Evolutionary conservation across 2,329 filamentous ascomycete genomes (phyloP).

Genomic region (Epichloe sylvatica): DNA sequence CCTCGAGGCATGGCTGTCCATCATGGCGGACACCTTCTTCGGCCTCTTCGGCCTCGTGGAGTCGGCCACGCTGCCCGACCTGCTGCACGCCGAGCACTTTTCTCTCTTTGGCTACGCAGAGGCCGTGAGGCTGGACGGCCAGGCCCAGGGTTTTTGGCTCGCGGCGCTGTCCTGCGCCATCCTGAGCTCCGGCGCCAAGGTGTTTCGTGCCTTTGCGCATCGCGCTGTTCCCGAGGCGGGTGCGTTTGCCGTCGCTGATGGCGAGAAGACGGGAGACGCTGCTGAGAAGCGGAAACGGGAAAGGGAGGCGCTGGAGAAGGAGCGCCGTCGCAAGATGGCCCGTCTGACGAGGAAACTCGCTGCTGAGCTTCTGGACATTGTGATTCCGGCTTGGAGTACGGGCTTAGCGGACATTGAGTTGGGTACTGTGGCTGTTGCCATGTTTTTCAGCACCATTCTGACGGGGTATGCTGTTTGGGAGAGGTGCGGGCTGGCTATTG

Average conservation of each 20-base stretch:
- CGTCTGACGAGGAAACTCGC: conserved; percentile 34
- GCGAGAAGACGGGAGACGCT: conserved; percentile 9
- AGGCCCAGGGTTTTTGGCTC: conserved; percentile 59
- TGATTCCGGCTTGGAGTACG: conserved; percentile 44
- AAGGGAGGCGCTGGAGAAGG: conserved; percentile 17
- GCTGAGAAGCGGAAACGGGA: conserved; percentile 21
- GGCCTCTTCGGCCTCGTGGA: conserved; percentile 57
- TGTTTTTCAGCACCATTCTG: conserved; percentile 48
- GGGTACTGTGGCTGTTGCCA: conserved; percentile 41
- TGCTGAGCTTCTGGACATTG: conserved; percentile 46
- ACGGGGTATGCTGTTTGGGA: conserved; percentile 50
- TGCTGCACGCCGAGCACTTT: conserved; percentile 27
- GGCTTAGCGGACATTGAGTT: conserved; percentile 44
- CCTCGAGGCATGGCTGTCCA: conserved; percentile 34
- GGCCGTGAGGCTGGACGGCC: conserved; percentile 34
- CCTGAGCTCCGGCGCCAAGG: conserved; percentile 26
- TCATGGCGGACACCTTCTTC: conserved; percentile 43
- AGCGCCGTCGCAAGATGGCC: conserved; percentile 16
- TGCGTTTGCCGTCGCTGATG: conserved; percentile 10
- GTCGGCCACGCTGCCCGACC: conserved; percentile 45
- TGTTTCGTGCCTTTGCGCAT: conserved; percentile 24
- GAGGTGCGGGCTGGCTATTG: conserved; percentile 22
- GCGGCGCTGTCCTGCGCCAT: conserved; percentile 42
- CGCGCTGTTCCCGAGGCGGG: conserved; percentile 21
- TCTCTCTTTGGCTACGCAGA: conserved; percentile 38